phyloP scores from a whole-genome alignment of 768 basidiomycete species.

The Macrolepiota dolichaula region DNA sequence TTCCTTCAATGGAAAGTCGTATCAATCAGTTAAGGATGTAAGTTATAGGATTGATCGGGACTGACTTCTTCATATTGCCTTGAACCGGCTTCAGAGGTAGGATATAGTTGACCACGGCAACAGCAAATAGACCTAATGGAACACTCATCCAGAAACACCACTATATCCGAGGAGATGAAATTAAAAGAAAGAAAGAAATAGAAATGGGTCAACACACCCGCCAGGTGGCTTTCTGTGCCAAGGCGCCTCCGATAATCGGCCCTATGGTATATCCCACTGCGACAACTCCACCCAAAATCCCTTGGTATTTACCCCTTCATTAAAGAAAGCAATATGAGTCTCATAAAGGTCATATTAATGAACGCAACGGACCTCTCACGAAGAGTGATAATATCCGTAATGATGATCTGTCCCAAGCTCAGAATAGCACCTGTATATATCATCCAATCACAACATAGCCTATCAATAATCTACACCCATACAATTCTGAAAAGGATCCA shows the following conservation, averaged over 20 bases:
- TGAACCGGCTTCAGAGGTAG: slow-evolving; percentile 69
- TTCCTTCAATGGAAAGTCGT: slow-evolving; percentile 37
- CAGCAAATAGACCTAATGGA: slow-evolving; percentile 51
- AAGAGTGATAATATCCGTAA: slow-evolving; percentile 70
- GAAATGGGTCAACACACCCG: slow-evolving; percentile 34
- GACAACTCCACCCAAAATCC: slow-evolving; percentile 57
- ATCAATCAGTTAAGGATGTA: background rate
- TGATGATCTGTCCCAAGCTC: slow-evolving; percentile 67
- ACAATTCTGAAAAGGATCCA: background rate
- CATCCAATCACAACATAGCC: background rate
- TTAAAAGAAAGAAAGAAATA: background rate
- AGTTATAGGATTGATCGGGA: background rate
- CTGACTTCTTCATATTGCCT: slow-evolving; percentile 52
- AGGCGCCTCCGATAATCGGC: slow-evolving; percentile 63
- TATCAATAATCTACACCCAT: background rate
- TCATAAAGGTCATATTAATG: background rate
- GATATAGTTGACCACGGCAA: slow-evolving; percentile 54
- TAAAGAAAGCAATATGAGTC: background rate
- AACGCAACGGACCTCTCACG: slow-evolving; percentile 48
- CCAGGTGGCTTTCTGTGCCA: slow-evolving; percentile 64
- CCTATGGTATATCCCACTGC: slow-evolving; percentile 65
- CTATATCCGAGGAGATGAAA: slow-evolving; percentile 21
- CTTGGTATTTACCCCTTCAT: slow-evolving; percentile 70
- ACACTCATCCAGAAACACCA: slow-evolving; percentile 80
- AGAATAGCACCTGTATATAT: slow-evolving; percentile 51